phyloP scores from a whole-genome alignment of 2,329 filamentous ascomycete species.

The Tolypocladium endophyticum region DNA sequence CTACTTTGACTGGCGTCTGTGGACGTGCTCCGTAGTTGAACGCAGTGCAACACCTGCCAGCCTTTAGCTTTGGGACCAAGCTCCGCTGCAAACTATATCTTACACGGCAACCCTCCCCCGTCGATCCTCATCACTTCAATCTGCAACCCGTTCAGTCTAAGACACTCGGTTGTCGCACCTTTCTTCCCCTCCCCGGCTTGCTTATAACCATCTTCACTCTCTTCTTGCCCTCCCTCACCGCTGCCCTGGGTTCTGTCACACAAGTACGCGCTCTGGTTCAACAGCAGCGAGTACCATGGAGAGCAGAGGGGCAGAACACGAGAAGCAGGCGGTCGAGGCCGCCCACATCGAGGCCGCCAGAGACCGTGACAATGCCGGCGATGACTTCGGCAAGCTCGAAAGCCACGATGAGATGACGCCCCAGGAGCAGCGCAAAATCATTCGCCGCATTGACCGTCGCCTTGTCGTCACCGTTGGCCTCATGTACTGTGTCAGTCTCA shows the following conservation, averaged over 20 bases:
- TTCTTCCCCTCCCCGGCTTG: background rate
- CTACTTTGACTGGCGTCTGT: background rate
- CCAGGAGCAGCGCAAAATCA: constrained; percentile 55
- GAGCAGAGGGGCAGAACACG: constrained; percentile 7
- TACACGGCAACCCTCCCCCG: background rate
- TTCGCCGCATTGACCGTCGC: constrained; percentile 57
- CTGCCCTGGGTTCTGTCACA: background rate
- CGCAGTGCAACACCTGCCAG: background rate
- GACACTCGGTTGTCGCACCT: background rate
- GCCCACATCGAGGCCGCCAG: constrained; percentile 12
- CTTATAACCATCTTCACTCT: background rate
- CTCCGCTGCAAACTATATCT: background rate
- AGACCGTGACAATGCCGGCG: constrained; percentile 12
- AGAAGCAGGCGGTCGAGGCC: constrained; percentile 14
- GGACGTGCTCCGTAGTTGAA: background rate
- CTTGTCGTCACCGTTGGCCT: constrained; percentile 50
- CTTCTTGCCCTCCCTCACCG: background rate
- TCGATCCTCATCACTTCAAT: background rate
- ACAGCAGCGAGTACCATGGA: constrained; percentile 9
- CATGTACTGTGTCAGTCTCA: constrained; percentile 65
- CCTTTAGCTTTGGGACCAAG: background rate
- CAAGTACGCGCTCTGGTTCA: background rate
- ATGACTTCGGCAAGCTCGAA: constrained; percentile 22
- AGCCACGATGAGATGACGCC: constrained; percentile 39
- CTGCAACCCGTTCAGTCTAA: background rate